phyloP scores from a whole-genome alignment of 768 basidiomycete species.

The Suillus fuscotomentosus region DNA sequence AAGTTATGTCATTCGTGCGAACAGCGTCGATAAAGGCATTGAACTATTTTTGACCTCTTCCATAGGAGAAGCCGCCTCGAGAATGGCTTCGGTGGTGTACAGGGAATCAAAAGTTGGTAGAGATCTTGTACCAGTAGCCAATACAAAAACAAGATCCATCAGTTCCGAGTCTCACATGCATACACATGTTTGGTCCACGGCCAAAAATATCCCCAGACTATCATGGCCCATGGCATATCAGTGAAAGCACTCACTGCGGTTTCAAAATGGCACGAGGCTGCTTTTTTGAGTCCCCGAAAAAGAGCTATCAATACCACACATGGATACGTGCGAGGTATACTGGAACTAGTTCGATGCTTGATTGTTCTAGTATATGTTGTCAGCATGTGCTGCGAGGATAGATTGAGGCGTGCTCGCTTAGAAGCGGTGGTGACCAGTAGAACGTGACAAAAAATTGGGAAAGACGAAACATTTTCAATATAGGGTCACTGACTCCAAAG shows the following conservation, averaged over 20 bases:
- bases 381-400: background rate
- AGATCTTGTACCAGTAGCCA: background rate
- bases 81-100: constrained; percentile 9
- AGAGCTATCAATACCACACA: background rate
- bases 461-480: too few relatives aligned
- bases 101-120: constrained; percentile 22
- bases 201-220: background rate
- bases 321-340: background rate
- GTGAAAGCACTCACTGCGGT: background rate
- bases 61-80: constrained; percentile 11
- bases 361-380: background rate
- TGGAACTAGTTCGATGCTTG: background rate
- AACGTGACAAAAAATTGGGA: background rate
- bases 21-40: constrained; percentile 13
- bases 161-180: background rate
- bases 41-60: constrained; percentile 19
- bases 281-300: background rate
- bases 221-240: background rate
- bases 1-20: constrained; percentile 3
- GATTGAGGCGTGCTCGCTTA: background rate
- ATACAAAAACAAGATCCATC: background rate
- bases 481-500: too few relatives aligned
- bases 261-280: background rate
- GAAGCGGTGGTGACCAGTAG: background rate
- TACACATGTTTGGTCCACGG: background rate